phyloP scores from a whole-genome alignment of 192 early-diverging fungal genomes.

The Entomortierella parvispora region DNA sequence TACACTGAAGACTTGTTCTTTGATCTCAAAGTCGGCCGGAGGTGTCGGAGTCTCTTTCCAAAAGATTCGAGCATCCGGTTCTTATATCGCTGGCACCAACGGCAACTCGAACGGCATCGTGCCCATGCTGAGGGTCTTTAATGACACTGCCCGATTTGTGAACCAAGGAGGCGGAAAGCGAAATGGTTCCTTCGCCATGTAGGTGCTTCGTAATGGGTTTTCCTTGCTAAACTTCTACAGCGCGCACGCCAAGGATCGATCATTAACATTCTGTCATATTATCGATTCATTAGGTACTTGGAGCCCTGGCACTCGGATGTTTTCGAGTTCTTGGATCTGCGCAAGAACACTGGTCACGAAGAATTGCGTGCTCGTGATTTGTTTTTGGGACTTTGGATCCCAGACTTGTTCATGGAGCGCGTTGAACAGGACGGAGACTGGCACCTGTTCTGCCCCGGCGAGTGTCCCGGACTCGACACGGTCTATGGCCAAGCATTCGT shows the following conservation, averaged over 20 bases:
- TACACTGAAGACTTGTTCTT: slow-evolving; percentile 92
- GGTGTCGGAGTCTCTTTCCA: slow-evolving; percentile 96
- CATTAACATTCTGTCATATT: too few relatives aligned
- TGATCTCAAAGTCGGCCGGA: slow-evolving; percentile 96
- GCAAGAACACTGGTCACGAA: slow-evolving; percentile 97
- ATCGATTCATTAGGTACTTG: slow-evolving; percentile 86
- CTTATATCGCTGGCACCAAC: slow-evolving; percentile 98
- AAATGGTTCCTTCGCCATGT: slow-evolving; percentile 95
- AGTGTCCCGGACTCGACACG: slow-evolving; percentile 86
- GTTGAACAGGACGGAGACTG: slow-evolving; percentile 91
- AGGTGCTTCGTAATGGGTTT: slow-evolving; percentile 20
- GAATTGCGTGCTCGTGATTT: slow-evolving; percentile 95
- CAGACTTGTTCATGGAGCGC: slow-evolving; percentile 96
- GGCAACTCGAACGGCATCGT: slow-evolving; percentile 96
- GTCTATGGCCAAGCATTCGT: slow-evolving; percentile 93
- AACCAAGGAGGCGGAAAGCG: slow-evolving; percentile 98
- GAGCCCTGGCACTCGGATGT: slow-evolving; percentile 99
- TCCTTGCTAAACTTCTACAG: too few relatives aligned
- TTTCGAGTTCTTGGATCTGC: slow-evolving; percentile 94
- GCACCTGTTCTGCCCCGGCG: slow-evolving; percentile 95
- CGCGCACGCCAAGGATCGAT: background rate
- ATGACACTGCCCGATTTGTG: slow-evolving; percentile 97
- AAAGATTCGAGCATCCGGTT: slow-evolving; percentile 92
- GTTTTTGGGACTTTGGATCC: slow-evolving; percentile 96
- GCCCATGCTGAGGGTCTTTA: slow-evolving; percentile 97